phyloP scores from a whole-genome alignment of 805 yeast species.

The Wickerhamiella hasegawae region DNA sequence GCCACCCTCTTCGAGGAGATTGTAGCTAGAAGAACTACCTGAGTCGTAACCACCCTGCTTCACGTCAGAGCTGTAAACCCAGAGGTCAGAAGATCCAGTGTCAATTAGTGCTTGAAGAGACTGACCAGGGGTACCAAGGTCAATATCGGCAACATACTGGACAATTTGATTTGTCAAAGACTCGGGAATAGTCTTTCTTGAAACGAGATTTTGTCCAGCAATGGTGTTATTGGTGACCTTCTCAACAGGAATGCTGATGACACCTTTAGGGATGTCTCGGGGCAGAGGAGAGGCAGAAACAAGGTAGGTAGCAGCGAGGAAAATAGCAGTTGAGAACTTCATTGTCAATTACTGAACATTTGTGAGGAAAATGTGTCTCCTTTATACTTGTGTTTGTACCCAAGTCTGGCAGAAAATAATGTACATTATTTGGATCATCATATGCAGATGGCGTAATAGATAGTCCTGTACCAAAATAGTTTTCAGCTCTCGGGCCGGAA shows the following conservation, averaged over 20 bases:
- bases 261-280: background rate
- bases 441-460: too few relatives aligned
- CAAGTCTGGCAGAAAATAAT: too few relatives aligned
- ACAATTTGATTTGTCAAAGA: slow-evolving; percentile 7
- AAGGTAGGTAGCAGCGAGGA: background rate
- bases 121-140: slow-evolving; percentile 40
- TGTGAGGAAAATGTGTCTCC: too few relatives aligned
- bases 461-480: too few relatives aligned
- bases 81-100: slow-evolving; percentile 58
- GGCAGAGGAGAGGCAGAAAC: background rate
- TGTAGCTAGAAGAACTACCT: slow-evolving; percentile 12
- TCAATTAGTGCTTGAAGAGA: slow-evolving; percentile 30
- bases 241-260: background rate
- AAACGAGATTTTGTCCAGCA: background rate
- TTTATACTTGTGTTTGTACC: too few relatives aligned
- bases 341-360: background rate
- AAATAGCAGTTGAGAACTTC: background rate
- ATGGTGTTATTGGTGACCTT: too few relatives aligned
- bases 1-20: slow-evolving; percentile 1
- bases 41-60: slow-evolving; percentile 14
- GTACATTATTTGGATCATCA: too few relatives aligned
- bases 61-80: slow-evolving; percentile 38
- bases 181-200: slow-evolving; percentile 4
- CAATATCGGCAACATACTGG: slow-evolving; percentile 9
- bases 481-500: too few relatives aligned